A percentile compares a stretch with the other conserved stretches of the same genome.
phyloP scores from a whole-genome alignment of 805 yeast species.

The Hanseniaspora clermontiae region DNA sequence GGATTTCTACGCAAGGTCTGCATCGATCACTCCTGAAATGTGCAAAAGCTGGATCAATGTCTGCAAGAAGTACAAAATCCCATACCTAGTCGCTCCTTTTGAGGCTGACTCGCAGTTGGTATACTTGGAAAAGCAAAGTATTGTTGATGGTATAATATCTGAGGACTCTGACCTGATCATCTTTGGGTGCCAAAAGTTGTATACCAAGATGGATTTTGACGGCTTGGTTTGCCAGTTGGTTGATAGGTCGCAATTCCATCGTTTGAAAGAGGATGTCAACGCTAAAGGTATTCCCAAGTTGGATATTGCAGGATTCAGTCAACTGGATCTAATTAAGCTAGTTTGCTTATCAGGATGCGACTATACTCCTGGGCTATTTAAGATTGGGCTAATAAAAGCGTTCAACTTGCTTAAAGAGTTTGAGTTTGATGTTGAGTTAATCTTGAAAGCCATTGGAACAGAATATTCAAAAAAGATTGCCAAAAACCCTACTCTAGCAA shows the following conservation, averaged over 20 bases:
- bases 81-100: constrained; percentile 87
- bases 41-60: constrained; percentile 73
- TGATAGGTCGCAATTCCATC: constrained; percentile 39
- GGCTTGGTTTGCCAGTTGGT: constrained; percentile 57
- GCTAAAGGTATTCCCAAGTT: constrained; percentile 29
- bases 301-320: constrained; percentile 39
- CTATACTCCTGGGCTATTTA: constrained; percentile 74
- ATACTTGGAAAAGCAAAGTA: constrained; percentile 58
- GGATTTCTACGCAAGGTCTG: constrained; percentile 60
- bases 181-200: constrained; percentile 65
- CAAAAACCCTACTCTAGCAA: constrained; percentile 49
- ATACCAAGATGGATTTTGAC: constrained; percentile 68
- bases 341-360: constrained; percentile 96
- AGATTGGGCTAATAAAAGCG: constrained; percentile 72
- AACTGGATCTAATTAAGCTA: constrained; percentile 52
- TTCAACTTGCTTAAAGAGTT: constrained; percentile 43
- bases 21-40: constrained; percentile 82
- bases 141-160: constrained; percentile 74
- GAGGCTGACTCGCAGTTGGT: constrained; percentile 98
- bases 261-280: constrained; percentile 23
- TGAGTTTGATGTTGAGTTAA: constrained; percentile 8
- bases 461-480: constrained; percentile 46
- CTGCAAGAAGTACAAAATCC: constrained; percentile 44
- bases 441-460: constrained; percentile 20
- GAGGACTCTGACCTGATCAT: constrained; percentile 89